phyloP scores from a whole-genome alignment of 306 rosid genomes.

The Abrus pulchellus region DNA sequence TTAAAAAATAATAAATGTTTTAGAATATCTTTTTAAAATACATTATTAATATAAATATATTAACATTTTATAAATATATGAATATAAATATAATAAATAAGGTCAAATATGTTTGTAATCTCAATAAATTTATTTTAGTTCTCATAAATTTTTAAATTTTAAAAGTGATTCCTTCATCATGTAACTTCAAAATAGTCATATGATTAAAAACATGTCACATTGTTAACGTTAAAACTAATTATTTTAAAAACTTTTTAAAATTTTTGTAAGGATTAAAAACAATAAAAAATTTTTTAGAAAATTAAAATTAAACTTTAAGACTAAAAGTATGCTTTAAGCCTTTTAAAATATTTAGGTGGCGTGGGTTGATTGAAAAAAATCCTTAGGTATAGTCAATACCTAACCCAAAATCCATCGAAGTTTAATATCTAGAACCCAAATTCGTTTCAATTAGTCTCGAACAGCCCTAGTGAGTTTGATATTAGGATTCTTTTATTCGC shows the following conservation, averaged over 20 bases:
- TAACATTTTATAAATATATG: background rate
- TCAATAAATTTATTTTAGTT: too few species aligned
- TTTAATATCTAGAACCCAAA: constrained; percentile 13
- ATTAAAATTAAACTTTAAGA: too few species aligned
- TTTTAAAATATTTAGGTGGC: background rate
- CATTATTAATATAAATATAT: background rate
- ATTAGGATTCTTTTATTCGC: background rate
- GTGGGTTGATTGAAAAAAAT: background rate
- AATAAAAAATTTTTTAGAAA: too few species aligned
- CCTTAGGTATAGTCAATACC: background rate
- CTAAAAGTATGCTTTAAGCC: too few species aligned
- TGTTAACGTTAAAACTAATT: too few species aligned
- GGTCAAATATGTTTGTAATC: too few species aligned
- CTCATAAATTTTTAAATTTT: too few species aligned
- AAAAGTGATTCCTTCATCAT: too few species aligned
- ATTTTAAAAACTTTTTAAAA: too few species aligned
- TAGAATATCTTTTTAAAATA: background rate
- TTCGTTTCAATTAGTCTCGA: constrained; percentile 11
- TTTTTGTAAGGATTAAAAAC: too few species aligned
- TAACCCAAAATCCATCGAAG: background rate
- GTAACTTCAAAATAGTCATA: background rate
- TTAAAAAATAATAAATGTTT: background rate
- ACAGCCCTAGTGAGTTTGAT: constrained; percentile 3
- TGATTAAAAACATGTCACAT: too few species aligned
- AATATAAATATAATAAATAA: too few species aligned